Conservation (phyloP, 129 eudicot genomes). For the Oenanthe sinensis region DNA sequence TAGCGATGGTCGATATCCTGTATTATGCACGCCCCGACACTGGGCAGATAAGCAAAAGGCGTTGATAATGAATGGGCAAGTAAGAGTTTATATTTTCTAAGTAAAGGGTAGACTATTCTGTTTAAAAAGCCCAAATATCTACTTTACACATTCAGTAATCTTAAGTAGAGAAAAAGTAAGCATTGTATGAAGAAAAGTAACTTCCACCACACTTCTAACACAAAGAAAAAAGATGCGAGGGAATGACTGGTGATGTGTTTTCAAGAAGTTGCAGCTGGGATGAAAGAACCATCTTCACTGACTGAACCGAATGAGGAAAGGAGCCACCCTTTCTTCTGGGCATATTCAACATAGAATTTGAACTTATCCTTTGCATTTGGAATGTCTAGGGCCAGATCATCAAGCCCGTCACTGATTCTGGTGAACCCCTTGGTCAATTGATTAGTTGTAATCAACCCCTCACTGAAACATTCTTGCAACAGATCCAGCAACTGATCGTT, state of each 20-base stretch:
- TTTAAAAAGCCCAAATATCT: neutral
- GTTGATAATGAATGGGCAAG: neutral
- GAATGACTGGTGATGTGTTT: neutral
- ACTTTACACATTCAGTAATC: neutral
- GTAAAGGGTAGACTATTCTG: neutral
- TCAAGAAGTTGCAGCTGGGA: neutral
- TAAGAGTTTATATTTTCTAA: neutral
- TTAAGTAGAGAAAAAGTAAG: neutral
- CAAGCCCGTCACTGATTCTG: slow-evolving; percentile 76
- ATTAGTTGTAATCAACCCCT: slow-evolving; percentile 80
- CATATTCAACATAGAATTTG: slow-evolving; percentile 46
- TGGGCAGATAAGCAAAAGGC: neutral
- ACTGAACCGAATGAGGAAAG: slow-evolving; percentile 29
- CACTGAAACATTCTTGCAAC: slow-evolving; percentile 69
- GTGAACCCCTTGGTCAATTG: slow-evolving; percentile 88
- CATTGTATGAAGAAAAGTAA: neutral
- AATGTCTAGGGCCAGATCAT: slow-evolving; percentile 84
- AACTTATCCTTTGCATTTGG: slow-evolving; percentile 68
- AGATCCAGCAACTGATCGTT: slow-evolving; percentile 75
- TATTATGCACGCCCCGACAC: neutral
- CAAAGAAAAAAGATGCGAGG: neutral
- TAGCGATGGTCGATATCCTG: no score
- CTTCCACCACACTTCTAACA: neutral
- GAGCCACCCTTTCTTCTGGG: slow-evolving; percentile 62
- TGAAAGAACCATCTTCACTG: neutral